phyloP scores from a whole-genome alignment of 75 land plant species.

The Pinus albicaulis region DNA sequence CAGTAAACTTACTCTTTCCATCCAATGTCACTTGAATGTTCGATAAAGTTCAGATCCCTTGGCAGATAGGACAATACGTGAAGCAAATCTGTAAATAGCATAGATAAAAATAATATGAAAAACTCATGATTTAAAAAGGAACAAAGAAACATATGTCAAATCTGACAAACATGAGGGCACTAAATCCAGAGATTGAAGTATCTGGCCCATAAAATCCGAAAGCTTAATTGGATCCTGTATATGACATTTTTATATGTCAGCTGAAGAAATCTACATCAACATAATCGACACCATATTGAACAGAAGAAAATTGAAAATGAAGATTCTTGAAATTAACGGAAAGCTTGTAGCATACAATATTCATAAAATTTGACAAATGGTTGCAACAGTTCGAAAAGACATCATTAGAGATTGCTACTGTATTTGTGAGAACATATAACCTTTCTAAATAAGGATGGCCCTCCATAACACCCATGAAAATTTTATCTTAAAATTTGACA shows the following conservation, averaged over 20 bases:
- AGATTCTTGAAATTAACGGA: not conserved
- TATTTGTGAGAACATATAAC: not conserved
- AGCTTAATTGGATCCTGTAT: not conserved
- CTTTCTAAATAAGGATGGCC: not conserved
- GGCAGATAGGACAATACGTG: conserved; percentile 87
- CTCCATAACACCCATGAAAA: not conserved
- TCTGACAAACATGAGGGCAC: not conserved
- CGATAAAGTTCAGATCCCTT: conserved; percentile 82
- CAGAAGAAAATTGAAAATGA: not conserved
- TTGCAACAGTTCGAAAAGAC: not conserved
- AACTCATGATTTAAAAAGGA: not conserved
- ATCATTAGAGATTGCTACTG: not conserved
- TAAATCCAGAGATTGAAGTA: not conserved
- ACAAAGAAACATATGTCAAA: not conserved
- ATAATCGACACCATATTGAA: not conserved
- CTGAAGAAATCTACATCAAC: not conserved
- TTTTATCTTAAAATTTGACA: not conserved
- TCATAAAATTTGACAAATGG: not conserved
- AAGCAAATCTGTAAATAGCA: conserved; percentile 70
- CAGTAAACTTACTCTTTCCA: conserved; percentile 78
- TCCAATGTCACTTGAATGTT: conserved; percentile 88
- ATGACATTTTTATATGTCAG: not conserved
- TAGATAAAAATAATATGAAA: not conserved
- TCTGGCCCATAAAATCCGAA: not conserved
- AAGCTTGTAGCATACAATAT: not conserved